phyloP scores from a whole-genome alignment of 768 basidiomycete species.

The Termitomyces sp. region DNA sequence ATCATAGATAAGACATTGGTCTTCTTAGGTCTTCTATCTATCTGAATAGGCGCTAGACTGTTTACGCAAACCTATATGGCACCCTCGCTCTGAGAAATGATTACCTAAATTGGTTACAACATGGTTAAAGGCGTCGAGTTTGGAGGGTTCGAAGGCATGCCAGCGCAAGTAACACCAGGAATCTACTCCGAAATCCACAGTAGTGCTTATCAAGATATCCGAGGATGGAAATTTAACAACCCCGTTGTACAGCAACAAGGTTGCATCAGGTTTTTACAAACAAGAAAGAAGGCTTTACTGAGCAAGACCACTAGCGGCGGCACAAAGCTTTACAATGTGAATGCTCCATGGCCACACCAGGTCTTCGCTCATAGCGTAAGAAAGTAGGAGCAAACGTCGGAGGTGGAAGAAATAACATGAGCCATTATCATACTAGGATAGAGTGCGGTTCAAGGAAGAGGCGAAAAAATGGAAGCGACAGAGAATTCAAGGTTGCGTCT shows the following conservation, averaged over 20 bases:
- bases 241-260: conserved; percentile 5
- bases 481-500: neutral
- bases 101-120: neutral
- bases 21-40: too few relatives aligned
- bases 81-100: conserved; percentile 1
- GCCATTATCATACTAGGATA: neutral
- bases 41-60: neutral
- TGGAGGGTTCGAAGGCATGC: neutral
- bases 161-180: conserved; percentile 46
- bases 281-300: neutral
- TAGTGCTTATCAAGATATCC: conserved; percentile 33
- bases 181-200: conserved; percentile 45
- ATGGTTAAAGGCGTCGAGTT: neutral
- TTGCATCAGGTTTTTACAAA: neutral
- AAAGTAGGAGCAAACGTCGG: neutral
- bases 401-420: neutral
- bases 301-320: neutral
- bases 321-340: neutral
- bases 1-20: neutral
- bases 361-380: neutral
- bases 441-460: neutral
- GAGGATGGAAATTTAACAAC: neutral
- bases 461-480: too few relatives aligned
- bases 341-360: neutral
- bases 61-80: neutral